Evolutionary conservation across 2,329 filamentous ascomycete genomes (phyloP).

Genomic region (Arthrinium puccinioides): DNA sequence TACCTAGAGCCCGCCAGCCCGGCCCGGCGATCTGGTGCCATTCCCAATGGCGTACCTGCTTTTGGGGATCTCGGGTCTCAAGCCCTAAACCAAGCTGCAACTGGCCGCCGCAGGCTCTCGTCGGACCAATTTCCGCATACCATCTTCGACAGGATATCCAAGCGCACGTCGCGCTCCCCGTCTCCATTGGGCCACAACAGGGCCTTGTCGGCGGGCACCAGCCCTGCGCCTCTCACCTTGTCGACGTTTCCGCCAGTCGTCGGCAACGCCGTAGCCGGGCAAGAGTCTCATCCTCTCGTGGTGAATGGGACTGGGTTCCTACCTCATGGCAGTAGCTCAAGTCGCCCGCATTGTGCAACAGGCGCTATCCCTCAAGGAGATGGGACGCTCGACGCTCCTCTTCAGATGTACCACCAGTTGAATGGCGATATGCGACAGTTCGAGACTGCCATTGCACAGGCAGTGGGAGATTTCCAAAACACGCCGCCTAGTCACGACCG

Average conservation of each 20-base stretch:
- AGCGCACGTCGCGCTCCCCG: conserved; percentile 46
- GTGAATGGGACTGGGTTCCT: conserved; percentile 33
- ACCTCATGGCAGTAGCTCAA: too few species aligned
- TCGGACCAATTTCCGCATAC: conserved; percentile 48
- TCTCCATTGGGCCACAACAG: conserved; percentile 46
- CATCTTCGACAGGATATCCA: conserved; percentile 43
- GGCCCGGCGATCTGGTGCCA: conserved; percentile 13
- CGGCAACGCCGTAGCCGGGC: conserved; percentile 21
- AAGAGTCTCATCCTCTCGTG: too few species aligned
- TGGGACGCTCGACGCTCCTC: conserved; percentile 26
- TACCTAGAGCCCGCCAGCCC: conserved; percentile 24
- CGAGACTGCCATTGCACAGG: conserved; percentile 13
- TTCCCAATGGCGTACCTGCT: conserved; percentile 31
- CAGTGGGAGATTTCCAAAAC: conserved; percentile 13
- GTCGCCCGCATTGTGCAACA: too few species aligned
- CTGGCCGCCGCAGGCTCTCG: conserved; percentile 39
- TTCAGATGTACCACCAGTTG: conserved; percentile 27
- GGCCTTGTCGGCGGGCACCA: conserved; percentile 32
- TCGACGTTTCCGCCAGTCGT: conserved; percentile 28
- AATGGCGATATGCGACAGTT: conserved; percentile 5
- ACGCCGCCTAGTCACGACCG: conserved; percentile 26
- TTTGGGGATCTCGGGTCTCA: conserved; percentile 39
- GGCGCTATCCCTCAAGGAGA: conserved; percentile 21
- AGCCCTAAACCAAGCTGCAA: conserved; percentile 26
- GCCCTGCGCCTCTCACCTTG: conserved; percentile 31